Evolutionary conservation across 2,329 filamentous ascomycete species (phyloP).

Genomic region (Pseudogymnoascus verrucosus): DNA sequence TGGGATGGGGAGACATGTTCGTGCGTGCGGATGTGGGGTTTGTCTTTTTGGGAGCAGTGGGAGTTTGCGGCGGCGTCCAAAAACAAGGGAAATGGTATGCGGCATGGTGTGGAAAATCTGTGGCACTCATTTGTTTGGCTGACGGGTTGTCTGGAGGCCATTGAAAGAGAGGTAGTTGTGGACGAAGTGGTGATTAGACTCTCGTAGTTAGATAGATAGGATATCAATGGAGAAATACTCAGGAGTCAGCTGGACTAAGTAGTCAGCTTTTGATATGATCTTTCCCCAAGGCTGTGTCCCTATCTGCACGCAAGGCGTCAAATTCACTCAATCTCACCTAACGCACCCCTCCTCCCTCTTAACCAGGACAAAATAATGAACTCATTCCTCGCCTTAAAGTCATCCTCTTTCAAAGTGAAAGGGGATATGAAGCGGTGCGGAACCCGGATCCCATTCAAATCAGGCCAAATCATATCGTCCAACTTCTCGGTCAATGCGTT

Average conservation of each 20-base stretch:
- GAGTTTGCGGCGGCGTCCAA: constrained; percentile 3
- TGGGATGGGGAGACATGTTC: background rate
- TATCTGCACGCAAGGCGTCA: background rate
- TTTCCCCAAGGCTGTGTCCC: background rate
- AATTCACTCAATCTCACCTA: background rate
- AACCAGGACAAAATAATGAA: too few species aligned
- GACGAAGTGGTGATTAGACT: background rate
- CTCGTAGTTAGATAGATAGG: background rate
- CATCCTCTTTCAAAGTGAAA: too few species aligned
- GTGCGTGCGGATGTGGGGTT: background rate
- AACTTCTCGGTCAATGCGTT: too few species aligned
- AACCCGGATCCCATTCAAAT: too few species aligned
- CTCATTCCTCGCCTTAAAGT: too few species aligned
- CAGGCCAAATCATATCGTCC: too few species aligned
- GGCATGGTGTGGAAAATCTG: background rate
- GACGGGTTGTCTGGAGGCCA: background rate
- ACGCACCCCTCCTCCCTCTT: too few species aligned
- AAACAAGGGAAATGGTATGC: background rate
- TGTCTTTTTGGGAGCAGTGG: background rate
- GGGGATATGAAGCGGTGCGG: too few species aligned
- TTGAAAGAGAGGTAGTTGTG: background rate
- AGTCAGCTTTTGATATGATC: background rate
- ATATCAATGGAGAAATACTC: background rate
- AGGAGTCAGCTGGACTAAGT: background rate
- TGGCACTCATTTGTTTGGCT: background rate